Evolutionary conservation across 176 grass and related monocot genomes (phyloP), one percentile per base, ranked within the genome.

Genomic region (Otatea glauca): DNA sequence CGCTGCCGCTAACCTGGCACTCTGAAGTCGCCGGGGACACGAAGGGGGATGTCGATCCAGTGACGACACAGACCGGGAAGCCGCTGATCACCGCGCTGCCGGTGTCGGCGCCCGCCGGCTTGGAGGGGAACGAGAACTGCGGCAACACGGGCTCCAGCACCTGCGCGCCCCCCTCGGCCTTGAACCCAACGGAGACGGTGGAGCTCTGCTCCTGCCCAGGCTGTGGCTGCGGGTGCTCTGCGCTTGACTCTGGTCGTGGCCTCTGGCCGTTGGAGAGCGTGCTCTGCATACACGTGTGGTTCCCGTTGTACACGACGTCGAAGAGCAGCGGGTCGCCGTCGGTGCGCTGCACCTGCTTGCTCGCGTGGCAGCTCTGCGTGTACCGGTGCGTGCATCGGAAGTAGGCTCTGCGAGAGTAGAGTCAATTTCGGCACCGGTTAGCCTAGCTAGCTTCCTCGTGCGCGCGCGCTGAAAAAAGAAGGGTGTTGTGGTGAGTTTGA

Each of bases 361-460:
- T 92, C 2, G 96, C 93, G 0, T 68, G 25, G 87, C 96, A 98
- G 27, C 79, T 81, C 86, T 95, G 93, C 20, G 91, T 90, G 80
- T 92, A 80, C 44, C 92, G 85, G 63, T 95, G 88, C 23, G 96
- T 98, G 89, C 96, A 98, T 42, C 96, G 89, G 88, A 95, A 98
- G 89, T 98, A 98, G 37, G 91, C 83, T 79, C 96, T 98, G 89
- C 12, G 7, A 53, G 21, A 10, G 67, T 13, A 65, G 18, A 68
- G 32, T 37, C 25, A 20, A 47, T 71, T 53, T 55, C 7, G 12
- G 20, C 12, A 21, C 39, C 11, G 35, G 54, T 47, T 41, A 47
- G 15, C n/a, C 12, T 23, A 6, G 9, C 25, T 16, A 16, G 16
- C 53, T 48, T 4, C 6, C 7, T 48, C 43, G 71, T 55, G 47